Base-by-base conservation (phyloP, 352 stramenopile genomes). In the Phytophthora quininea region DNA sequence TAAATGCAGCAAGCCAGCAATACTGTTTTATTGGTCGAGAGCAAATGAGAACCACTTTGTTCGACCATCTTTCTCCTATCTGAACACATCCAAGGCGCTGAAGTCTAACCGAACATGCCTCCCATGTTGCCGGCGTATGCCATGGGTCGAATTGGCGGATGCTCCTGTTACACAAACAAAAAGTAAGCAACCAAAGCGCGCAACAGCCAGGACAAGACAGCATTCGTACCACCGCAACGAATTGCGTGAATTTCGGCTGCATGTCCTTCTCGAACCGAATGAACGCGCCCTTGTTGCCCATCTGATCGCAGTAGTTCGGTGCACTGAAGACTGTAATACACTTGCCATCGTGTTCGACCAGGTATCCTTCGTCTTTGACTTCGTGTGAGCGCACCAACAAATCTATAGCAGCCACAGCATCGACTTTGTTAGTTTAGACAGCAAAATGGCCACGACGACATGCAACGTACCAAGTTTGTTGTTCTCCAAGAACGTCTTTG, bases 251-350 rank as follows among this genome's bases (percentile, higher is more conserved):
- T 46, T 90, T 86, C 4, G 97, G 97, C 82, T 98, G 91, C 82
- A 98, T 91, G 54, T 96, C 85, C 57, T 93, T 86, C 61, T 93
- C 93, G 82, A 99, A 99, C 62, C 97, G 95, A 74, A 99, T 99
- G 74, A 99, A 99, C 10, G 97, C 98, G 50, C 97, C 98, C 80
- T 99, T 99, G 79, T 99, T 99, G 50, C 97, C 98, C 97, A 99
- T 99, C 60, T 98, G 91, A 67, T 98, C 96, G 76, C 98, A 99
- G 79, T 99, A 99, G 76, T 99, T 99, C 10, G 98, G 97, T 42
- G 98, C 98, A 31, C 88, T 98, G 73, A 99, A 99, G 32, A 99
- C 96, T 8, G 98, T 99, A 69, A 99, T 99, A 62, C 97, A 99
- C 74, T 99, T 98, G 54, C 97, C 97, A 51, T 98, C 97, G 82